Percentiles rank a stretch among this genome's conserved stretches.
Conservation (phyloP, 2,329 filamentous ascomycete genomes). For the Cordyceps pruinosa region DNA sequence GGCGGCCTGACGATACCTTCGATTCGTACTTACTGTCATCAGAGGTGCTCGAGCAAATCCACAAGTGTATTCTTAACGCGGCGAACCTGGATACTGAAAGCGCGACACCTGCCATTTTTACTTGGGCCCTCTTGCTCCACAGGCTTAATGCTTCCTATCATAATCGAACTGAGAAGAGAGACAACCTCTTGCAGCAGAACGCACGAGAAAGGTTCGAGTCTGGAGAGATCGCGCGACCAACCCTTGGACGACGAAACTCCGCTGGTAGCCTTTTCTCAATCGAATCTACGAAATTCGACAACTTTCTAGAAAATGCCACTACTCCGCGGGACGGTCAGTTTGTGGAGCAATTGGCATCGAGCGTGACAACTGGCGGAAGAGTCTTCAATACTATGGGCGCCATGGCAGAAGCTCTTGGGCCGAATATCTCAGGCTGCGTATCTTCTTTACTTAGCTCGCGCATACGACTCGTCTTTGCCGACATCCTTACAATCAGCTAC, state of each 20-base stretch:
- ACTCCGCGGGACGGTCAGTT: constrained; percentile 45
- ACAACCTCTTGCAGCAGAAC: constrained; percentile 51
- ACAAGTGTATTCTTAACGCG: constrained; percentile 59
- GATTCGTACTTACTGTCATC: constrained; percentile 62
- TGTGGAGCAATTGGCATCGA: constrained; percentile 42
- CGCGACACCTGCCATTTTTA: constrained; percentile 67
- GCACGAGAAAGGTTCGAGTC: constrained; percentile 51
- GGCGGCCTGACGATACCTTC: constrained; percentile 30
- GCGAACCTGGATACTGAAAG: constrained; percentile 49
- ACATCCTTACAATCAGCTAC: constrained; percentile 62
- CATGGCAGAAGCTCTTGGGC: constrained; percentile 43
- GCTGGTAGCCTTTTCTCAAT: constrained; percentile 57
- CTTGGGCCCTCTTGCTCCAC: constrained; percentile 73
- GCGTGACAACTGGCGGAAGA: constrained; percentile 42
- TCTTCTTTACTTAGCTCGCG: constrained; percentile 52
- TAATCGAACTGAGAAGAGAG: constrained; percentile 53
- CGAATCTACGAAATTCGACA: constrained; percentile 52
- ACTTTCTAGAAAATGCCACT: constrained; percentile 45
- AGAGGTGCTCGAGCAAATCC: constrained; percentile 64
- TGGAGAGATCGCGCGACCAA: constrained; percentile 33
- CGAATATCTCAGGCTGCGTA: constrained; percentile 40
- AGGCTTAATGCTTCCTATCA: constrained; percentile 59
- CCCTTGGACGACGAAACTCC: constrained; percentile 46
- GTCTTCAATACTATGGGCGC: constrained; percentile 48
- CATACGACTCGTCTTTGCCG: constrained; percentile 58